Evolutionary conservation across 2,329 filamentous ascomycete genomes (phyloP), one percentile per base, ranked within the genome.

Genomic region (Xylariaceae sp.): DNA sequence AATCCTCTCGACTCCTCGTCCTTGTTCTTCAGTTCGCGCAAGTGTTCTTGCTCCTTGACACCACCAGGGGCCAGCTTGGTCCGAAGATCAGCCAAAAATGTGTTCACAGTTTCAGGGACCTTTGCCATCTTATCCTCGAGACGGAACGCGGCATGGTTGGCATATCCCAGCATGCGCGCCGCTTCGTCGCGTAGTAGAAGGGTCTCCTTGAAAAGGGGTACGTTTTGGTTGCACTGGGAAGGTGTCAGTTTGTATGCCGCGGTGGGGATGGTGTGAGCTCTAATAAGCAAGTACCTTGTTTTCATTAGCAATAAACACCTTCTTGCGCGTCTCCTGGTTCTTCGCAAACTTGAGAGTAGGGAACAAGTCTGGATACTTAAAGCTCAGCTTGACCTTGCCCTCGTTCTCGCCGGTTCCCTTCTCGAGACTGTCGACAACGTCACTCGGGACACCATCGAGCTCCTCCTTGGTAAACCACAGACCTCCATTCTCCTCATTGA

Each of bases 81-180:
- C 59, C 86, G 83, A 61, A 94, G 77, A 70, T 92, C 88, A 4
- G 78, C 80, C 6, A 94, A 76, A 73, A 94, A 93, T 55, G 85
- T 81, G 64, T 88, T 82, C 9, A 94, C 89, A 0, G 83, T 88
- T 69, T 84, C 80, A 1, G 88, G 82, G 1, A 81, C 86, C 79
- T 92, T 92, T 51, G 89, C 89, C 90, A 94, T 94, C 81, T 92
- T 93, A 68, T 90, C 85, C 69, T 92, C 88, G 45, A 94, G 87
- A 51, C 83, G 79, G 73, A 92, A 87, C 52, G 86, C 82, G 15
- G 90, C 90, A 71, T 93, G 88, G 69, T 91, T 85, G 4, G 84
- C 80, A 73, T 92, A 94, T 10, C 89, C 89, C 1, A 93, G 79
- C 52, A 93, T 79, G 55, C 88, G 83, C 10, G 90, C 90, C 15